Percentiles rank a stretch among this genome's conserved stretches.
phyloP scores from a whole-genome alignment of 169 alveolate species.

The Pseudocohnilembus persalinus region DNA sequence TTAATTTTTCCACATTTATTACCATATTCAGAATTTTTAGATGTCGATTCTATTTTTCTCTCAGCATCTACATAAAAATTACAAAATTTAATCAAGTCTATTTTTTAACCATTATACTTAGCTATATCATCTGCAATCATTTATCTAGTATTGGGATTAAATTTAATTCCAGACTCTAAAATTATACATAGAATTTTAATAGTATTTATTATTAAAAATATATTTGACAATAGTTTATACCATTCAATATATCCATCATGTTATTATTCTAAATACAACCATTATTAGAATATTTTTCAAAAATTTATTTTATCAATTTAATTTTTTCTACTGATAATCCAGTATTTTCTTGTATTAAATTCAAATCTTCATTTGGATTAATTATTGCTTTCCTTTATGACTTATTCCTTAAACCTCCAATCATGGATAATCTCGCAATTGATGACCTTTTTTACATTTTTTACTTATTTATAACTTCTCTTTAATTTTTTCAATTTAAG shows the following conservation, averaged over 20 bases:
- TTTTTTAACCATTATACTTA: neutral
- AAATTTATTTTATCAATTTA: too few relatives aligned
- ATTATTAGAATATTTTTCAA: neutral
- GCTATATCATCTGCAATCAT: neutral
- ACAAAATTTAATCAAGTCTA: neutral
- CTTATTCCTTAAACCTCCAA: neutral
- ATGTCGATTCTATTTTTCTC: neutral
- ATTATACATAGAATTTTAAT: too few relatives aligned
- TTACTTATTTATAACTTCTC: too few relatives aligned
- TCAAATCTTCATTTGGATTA: neutral
- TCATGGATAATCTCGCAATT: neutral
- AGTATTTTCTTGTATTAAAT: neutral
- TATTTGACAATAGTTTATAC: too few relatives aligned
- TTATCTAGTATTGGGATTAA: neutral
- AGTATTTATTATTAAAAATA: too few relatives aligned
- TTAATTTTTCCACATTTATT: too few relatives aligned
- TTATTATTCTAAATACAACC: neutral
- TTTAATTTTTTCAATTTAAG: too few relatives aligned
- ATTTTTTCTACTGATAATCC: neutral
- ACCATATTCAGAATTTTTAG: neutral
- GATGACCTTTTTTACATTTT: too few relatives aligned
- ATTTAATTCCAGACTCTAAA: too few relatives aligned
- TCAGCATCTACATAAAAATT: neutral
- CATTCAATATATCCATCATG: neutral
- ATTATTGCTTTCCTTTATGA: neutral